A percentile compares a stretch with the other conserved stretches of the same genome.
phyloP scores from a whole-genome alignment of 441 rosid genomes.

The Breynia disticha region DNA sequence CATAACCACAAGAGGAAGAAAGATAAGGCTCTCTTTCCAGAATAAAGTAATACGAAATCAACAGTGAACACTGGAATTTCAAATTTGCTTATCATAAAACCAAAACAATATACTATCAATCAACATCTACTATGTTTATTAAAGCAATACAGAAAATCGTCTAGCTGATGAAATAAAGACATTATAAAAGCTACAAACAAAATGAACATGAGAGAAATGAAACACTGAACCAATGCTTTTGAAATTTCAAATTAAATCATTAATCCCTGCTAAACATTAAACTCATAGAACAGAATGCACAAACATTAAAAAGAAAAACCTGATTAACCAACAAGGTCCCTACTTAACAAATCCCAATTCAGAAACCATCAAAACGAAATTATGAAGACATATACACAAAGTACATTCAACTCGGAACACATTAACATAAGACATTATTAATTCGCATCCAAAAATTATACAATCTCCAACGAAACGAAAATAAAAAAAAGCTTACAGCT shows the following conservation, averaged over 20 bases:
- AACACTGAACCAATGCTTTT: neutral
- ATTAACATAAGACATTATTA: neutral
- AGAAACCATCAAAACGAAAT: no score
- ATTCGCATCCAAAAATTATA: neutral
- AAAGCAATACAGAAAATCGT: neutral
- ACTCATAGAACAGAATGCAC: neutral
- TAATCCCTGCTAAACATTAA: neutral
- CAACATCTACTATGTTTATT: neutral
- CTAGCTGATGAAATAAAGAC: neutral
- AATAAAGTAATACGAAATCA: neutral
- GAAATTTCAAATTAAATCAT: neutral
- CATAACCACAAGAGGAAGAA: neutral
- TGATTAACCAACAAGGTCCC: no score
- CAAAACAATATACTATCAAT: neutral
- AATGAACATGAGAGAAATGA: neutral
- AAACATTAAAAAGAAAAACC: no score
- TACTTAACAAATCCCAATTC: no score
- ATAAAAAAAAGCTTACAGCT: constrained; percentile 22
- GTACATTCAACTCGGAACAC: no score
- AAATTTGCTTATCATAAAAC: neutral
- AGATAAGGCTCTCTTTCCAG: neutral
- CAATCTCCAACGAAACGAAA: neutral
- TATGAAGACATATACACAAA: no score
- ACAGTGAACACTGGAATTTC: neutral
- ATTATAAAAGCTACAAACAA: neutral